Evolutionary conservation across 1,284 basidiomycete genomes (phyloP).

Genomic region (Phaffia rhodozyma): DNA sequence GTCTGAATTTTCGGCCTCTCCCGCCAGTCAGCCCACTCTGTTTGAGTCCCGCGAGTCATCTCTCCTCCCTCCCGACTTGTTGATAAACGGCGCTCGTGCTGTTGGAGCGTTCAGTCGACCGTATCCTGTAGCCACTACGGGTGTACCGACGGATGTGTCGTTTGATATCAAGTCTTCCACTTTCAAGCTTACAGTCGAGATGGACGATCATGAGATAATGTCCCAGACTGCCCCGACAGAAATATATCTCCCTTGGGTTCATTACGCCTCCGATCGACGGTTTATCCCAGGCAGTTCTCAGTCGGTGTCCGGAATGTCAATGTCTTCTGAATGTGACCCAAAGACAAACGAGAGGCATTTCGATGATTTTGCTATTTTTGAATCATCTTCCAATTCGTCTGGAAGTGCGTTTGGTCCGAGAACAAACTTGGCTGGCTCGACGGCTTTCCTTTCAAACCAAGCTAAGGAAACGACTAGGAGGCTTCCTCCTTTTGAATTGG

Average conservation of each 20-base stretch:
- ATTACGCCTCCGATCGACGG: conserved; percentile 49
- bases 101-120: conserved; percentile 70
- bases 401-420: not conserved
- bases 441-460: conserved; percentile 18
- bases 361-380: conserved; percentile 5
- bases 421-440: conserved; percentile 7
- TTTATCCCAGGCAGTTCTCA: not conserved
- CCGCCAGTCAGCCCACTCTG: conserved; percentile 9
- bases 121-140: conserved; percentile 62
- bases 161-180: conserved; percentile 63
- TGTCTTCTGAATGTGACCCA: not conserved
- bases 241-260: conserved; percentile 77
- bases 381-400: not conserved
- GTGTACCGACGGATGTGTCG: conserved; percentile 49
- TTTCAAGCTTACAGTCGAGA: conserved; percentile 55
- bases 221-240: conserved; percentile 46
- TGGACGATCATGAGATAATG: conserved; percentile 43
- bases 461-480: conserved; percentile 17
- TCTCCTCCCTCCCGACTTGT: conserved; percentile 45
- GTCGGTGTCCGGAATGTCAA: conserved; percentile 12
- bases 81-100: conserved; percentile 70
- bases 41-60: not conserved
- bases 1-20: conserved; percentile 23
- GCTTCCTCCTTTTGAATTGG: conserved; percentile 30
- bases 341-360: not conserved